Conservation (phyloP, 1,284 basidiomycete species). For the Fomitopsis schrenkii region DNA sequence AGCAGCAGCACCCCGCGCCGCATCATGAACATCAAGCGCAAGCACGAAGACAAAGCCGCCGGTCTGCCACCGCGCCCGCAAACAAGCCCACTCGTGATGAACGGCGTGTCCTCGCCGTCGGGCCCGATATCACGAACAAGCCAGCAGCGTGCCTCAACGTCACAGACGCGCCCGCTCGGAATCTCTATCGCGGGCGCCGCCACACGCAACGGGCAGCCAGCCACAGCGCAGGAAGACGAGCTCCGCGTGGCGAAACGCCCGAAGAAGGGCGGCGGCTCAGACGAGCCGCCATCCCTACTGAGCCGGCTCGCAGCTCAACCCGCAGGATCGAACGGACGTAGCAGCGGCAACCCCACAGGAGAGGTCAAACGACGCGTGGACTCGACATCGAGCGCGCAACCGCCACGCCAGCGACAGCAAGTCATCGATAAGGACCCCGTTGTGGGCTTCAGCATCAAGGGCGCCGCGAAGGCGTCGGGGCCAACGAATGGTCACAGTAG, state of each 20-base stretch:
- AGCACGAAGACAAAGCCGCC: constrained; percentile 14
- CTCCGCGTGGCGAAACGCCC: constrained; percentile 31
- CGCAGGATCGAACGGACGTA: constrained; percentile 1
- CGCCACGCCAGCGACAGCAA: constrained; percentile 11
- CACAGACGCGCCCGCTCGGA: constrained; percentile 7
- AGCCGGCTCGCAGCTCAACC: constrained; percentile 32
- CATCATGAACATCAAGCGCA: constrained; percentile 25
- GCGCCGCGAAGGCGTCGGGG: constrained; percentile 39
- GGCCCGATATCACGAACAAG: constrained; percentile 5
- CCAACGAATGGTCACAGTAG: constrained; percentile 4
- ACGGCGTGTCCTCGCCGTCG: constrained; percentile 2
- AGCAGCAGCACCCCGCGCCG: constrained; percentile 8
- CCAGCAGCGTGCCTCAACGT: constrained; percentile 7
- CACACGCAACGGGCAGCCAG: not conserved
- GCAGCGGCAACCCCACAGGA: not conserved
- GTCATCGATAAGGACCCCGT: constrained; percentile 31
- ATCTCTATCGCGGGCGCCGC: not conserved
- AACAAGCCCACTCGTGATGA: not conserved
- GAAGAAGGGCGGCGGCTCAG: constrained; percentile 19
- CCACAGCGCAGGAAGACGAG: constrained; percentile 11
- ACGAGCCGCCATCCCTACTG: constrained; percentile 36
- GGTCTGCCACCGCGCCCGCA: constrained; percentile 3
- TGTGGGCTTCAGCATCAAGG: constrained; percentile 50
- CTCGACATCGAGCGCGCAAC: constrained; percentile 1
- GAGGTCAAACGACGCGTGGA: constrained; percentile 21